Evolutionary conservation across 352 stramenopile species (phyloP), one percentile per base, ranked within the genome.

Genomic region (Phytophthora palmivora): DNA sequence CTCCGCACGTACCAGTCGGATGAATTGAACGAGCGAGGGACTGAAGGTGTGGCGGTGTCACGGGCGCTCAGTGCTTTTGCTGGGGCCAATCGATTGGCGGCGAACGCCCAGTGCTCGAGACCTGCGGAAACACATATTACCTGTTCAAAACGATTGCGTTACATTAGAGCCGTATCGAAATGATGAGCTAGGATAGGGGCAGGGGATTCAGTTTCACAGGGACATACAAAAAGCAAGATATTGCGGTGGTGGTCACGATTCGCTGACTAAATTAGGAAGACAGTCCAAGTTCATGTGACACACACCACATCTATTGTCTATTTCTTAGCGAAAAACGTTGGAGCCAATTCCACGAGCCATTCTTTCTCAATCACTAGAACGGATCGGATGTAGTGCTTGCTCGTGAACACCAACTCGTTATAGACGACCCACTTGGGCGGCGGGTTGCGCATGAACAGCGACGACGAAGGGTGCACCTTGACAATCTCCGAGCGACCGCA

Each of bases 371-470:
- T 94, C 19, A 94, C 73, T 22, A 96, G 63, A 8, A 96, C 85
- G 4, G 84, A 90, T 8, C 89, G 86, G 59, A 96, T 93, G 72
- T 96, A 97, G 64, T 97, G 88, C 55, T 95, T 96, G 67, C 86
- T 95, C 21, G 90, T 97, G 61, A 94, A 94, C 54, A 97, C 88
- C 36, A 97, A 74, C 63, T 97, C 90, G 58, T 96, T 95, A 72
- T 93, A 95, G 14, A 96, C 75, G 43, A 96, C 78, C 72, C 76
- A 96, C 55, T 95, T 90, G 1, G 86, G 87, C 33, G 87, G 78
- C 15, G 89, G 88, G 53, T 96, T 95, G 42, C 87, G 87, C 86
- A 92, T 93, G 58, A 95, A 96, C 22, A 96, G 63, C 33, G 84
- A 91, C 34, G 88, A 96, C 33, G 87, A 95, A 26, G 90, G 90